Evolutionary conservation across 768 basidiomycete species (phyloP), one percentile per base, ranked within the genome.

Genomic region (Paxillus rubicundulus): DNA sequence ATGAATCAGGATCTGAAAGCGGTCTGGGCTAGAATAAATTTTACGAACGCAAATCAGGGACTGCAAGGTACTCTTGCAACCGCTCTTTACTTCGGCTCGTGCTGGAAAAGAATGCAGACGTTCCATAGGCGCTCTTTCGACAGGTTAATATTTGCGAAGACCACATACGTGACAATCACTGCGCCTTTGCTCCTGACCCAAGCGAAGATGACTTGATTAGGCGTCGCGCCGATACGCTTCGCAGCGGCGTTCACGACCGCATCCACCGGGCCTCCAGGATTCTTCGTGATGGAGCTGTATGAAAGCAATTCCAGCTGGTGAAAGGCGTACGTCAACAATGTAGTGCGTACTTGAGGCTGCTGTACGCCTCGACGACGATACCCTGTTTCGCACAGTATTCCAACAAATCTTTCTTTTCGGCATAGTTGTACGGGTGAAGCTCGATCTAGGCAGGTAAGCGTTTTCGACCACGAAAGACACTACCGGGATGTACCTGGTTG

Each of bases 371-470:
- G 32, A 75, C 74, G 5, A 80, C 74, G 58, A 89, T 86, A 14
- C 81, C 80, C 50, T 84, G 74, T 57, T 83, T 72, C 28, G 74
- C 68, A 56, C 78, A 72, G 50, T 78, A 79, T 33, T 78, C 75
- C 49, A 87, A 70, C 34, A 86, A 72, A 4, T 77, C 77, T 55
- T 81, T 77, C 36, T 79, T 78, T 17, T 79, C 74, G 34, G 80
- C 77, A 73, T 82, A 85, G 49, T 87, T 80, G 63, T 87, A 89
- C 12, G 89, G 86, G 63, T 88, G 84, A 30, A 89, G 70, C 53
- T 78, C 76, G 46, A 89, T 84, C 83, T 88, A 37, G 9, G n/a
- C 8, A 14, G 16, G 14, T n/a, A 3, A 18, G 17, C 16, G 10
- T 7, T 32, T 30, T 9, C n/a, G 16, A 20, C 38, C 33, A 18